Evolutionary conservation across 176 grass and related monocot species (phyloP).

Genomic region (Tillandsia leiboldiana): DNA sequence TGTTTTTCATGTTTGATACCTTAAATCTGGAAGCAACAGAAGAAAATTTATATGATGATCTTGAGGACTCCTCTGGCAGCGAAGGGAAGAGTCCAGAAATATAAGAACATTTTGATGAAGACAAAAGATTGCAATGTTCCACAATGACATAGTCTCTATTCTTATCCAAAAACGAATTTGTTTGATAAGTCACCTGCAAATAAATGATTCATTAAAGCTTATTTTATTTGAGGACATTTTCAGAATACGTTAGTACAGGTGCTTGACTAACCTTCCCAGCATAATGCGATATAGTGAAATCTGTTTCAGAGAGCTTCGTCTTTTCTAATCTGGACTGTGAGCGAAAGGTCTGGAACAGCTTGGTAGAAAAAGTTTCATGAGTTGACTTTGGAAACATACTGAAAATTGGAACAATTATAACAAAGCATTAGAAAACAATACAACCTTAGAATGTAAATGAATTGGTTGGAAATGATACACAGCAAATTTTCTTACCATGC

Average conservation of each 20-base stretch:
- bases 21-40: conserved; percentile 98
- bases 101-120: conserved; percentile 73
- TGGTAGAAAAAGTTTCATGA: conserved; percentile 79
- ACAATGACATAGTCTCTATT: conserved; percentile 97
- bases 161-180: conserved; percentile 91
- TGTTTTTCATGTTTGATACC: conserved; percentile 28
- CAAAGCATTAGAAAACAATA: conserved; percentile 6
- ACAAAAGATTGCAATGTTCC: conserved; percentile 91
- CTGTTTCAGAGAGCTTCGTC: conserved; percentile 93
- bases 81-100: conserved; percentile 83
- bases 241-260: neutral
- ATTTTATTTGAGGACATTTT: neutral
- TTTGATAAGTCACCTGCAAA: conserved; percentile 83
- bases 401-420: conserved; percentile 21
- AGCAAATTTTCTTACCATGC: conserved; percentile 66
- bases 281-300: conserved; percentile 94
- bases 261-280: conserved; percentile 67
- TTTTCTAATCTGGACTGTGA: conserved; percentile 85
- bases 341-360: conserved; percentile 77
- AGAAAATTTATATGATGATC: conserved; percentile 97
- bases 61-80: conserved; percentile 76
- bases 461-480: conserved; percentile 6
- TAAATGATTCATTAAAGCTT: no score
- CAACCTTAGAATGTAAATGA: conserved; percentile 11
- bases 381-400: conserved; percentile 99